These are phyloP conservation scores for Leccinum barrowsii DNA, from an alignment of 768 basidiomycete genomes.

Conservation along the genomic window DNA sequence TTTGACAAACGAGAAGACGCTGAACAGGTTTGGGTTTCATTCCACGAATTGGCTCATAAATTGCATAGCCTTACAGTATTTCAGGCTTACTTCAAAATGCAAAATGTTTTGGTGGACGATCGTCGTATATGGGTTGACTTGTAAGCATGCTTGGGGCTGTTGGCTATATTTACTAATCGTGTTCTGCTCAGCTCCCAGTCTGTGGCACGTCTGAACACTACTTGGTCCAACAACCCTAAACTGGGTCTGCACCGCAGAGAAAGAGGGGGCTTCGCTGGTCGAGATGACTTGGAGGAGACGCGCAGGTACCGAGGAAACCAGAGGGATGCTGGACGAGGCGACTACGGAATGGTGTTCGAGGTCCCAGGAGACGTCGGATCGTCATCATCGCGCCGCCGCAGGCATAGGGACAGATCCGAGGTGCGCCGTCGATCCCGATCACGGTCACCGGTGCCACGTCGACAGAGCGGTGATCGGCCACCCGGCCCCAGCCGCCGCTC, in stretches of 20 bases:
- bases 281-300: slow-evolving; percentile 72
- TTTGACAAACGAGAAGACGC: slow-evolving; percentile 93
- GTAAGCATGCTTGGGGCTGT: slow-evolving; percentile 42
- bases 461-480: slow-evolving; percentile 26
- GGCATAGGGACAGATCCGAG: slow-evolving; percentile 42
- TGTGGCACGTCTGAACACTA: slow-evolving; percentile 78
- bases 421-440: slow-evolving; percentile 26
- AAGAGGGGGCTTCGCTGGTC: slow-evolving; percentile 57
- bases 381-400: slow-evolving; percentile 33
- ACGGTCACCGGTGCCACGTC: slow-evolving; percentile 20
- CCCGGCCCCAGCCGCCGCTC: slow-evolving; percentile 35
- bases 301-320: slow-evolving; percentile 52
- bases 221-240: slow-evolving; percentile 78
- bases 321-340: slow-evolving; percentile 29
- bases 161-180: slow-evolving; percentile 17
- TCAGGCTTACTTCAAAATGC: slow-evolving; percentile 99
- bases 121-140: slow-evolving; percentile 99
- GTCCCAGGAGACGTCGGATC: slow-evolving; percentile 38
- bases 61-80: slow-evolving; percentile 5
- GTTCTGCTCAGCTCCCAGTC: slow-evolving; percentile 72
- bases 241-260: slow-evolving; percentile 40
- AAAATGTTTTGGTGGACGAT: slow-evolving; percentile 97
- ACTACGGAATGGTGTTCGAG: slow-evolving; percentile 85
- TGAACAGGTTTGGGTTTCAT: slow-evolving; percentile 65
- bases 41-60: not conserved